Conservation (phyloP, 352 stramenopile genomes). For the Globisporangium emineosum region DNA sequence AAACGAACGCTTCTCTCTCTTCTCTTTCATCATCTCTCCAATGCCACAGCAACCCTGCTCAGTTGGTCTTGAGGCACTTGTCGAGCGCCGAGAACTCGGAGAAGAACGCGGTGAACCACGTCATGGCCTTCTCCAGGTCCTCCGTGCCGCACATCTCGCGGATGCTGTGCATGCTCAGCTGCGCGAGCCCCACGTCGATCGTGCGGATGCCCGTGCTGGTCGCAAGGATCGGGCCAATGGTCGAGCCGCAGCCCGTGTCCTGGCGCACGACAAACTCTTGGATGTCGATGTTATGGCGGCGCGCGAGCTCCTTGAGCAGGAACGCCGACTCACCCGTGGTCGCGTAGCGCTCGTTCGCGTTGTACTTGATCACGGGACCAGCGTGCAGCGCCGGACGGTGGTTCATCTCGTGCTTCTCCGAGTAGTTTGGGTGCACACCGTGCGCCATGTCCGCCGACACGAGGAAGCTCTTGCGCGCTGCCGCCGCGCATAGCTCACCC, state of each 20-base stretch:
- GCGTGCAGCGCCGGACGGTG: constrained; percentile 90
- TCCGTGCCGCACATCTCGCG: constrained; percentile 94
- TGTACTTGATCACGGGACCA: constrained; percentile 99
- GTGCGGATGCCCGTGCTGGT: constrained; percentile 94
- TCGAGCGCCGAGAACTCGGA: constrained; percentile 90
- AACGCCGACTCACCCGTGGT: constrained; percentile 93
- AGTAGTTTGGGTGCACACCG: constrained; percentile 97
- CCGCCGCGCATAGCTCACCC: constrained; percentile 48
- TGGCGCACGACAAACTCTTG: constrained; percentile 97
- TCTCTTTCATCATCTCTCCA: not conserved
- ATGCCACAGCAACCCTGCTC: constrained; percentile 10
- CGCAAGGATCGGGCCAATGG: constrained; percentile 96
- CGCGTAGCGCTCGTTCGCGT: constrained; percentile 97
- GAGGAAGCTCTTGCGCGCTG: constrained; percentile 69
- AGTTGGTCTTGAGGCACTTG: constrained; percentile 75
- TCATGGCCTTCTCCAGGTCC: constrained; percentile 76
- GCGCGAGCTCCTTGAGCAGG: constrained; percentile 90
- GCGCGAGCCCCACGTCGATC: constrained; percentile 96
- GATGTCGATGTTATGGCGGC: constrained; percentile 79
- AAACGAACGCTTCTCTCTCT: constrained; percentile 5
- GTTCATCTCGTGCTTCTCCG: constrained; percentile 93
- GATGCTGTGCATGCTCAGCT: constrained; percentile 98
- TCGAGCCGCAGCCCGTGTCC: constrained; percentile 95
- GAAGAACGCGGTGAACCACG: constrained; percentile 93
- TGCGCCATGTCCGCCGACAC: constrained; percentile 97